These are phyloP conservation scores for Epichloe uncinata DNA, from an alignment of 2,329 filamentous ascomycete species.

Conservation along the genomic window DNA sequence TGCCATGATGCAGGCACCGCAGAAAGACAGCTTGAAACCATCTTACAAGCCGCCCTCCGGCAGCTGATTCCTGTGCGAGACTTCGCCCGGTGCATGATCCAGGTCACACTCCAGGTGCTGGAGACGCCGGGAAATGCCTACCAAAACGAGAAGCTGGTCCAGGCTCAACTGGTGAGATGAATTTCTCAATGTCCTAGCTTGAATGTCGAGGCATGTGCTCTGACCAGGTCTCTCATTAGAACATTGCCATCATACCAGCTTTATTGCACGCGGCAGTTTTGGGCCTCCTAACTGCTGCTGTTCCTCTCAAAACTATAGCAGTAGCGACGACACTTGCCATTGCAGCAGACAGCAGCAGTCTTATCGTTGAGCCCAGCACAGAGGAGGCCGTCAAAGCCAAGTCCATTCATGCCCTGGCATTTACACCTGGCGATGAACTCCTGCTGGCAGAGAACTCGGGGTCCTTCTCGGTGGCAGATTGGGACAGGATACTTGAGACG, in stretches of 20 bases:
- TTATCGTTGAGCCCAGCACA: conserved; percentile 48
- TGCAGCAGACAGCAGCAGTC: conserved; percentile 24
- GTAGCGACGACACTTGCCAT: conserved; percentile 54
- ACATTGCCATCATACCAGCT: conserved; percentile 66
- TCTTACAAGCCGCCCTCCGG: conserved; percentile 58
- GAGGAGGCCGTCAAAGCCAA: conserved; percentile 47
- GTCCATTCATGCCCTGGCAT: conserved; percentile 74
- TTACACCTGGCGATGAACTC: conserved; percentile 59
- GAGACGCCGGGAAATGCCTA: conserved; percentile 55
- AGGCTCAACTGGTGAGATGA: conserved; percentile 44
- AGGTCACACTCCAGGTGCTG: conserved; percentile 68
- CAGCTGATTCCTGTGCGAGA: conserved; percentile 62
- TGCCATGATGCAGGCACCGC: conserved; percentile 39
- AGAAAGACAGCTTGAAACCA: conserved; percentile 69
- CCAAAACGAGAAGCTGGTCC: conserved; percentile 44
- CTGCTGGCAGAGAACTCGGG: conserved; percentile 75
- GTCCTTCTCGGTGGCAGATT: conserved; percentile 58
- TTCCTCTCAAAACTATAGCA: conserved; percentile 64
- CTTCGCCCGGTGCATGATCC: conserved; percentile 65
- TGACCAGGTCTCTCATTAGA: conserved; percentile 31
- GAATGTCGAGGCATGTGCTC: neutral
- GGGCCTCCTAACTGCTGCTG: conserved; percentile 66
- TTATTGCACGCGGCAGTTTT: conserved; percentile 69
- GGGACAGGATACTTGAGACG: conserved; percentile 54
- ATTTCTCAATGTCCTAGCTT: neutral